A percentile compares a stretch with the other conserved stretches of the same genome.
Conservation (phyloP, 257 asterid species). For the Mentha longifolia region DNA sequence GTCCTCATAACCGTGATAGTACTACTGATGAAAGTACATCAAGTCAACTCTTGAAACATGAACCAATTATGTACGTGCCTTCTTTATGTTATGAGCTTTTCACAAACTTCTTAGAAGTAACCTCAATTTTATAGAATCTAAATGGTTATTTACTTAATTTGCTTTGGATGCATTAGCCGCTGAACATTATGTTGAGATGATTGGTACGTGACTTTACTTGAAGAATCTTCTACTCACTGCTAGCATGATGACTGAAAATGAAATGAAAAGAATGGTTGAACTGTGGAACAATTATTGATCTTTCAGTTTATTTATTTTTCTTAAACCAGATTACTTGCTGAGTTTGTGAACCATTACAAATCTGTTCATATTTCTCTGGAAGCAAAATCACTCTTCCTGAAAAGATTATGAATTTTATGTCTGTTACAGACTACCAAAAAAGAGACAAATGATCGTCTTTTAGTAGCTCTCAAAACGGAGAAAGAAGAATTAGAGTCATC, state of each 20-base stretch:
- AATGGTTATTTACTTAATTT: background rate
- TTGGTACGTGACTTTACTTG: conserved; percentile 11
- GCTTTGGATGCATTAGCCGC: conserved; percentile 6
- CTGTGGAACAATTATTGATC: conserved; percentile 18
- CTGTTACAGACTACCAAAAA: conserved; percentile 60
- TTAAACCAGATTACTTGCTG: conserved; percentile 11
- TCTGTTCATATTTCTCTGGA: conserved; percentile 13
- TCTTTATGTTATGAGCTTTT: background rate
- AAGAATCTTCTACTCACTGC: conserved; percentile 8
- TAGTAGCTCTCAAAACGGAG: conserved; percentile 66
- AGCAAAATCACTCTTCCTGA: conserved; percentile 23
- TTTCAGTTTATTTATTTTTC: conserved; percentile 19
- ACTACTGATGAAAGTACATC: conserved; percentile 6
- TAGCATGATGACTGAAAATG: conserved; percentile 23
- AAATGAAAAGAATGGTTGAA: background rate
- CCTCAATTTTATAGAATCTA: conserved; percentile 2
- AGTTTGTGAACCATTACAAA: conserved; percentile 3
- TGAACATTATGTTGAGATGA: background rate
- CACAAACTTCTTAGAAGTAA: background rate
- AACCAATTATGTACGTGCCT: background rate
- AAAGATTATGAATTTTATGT: conserved; percentile 22
- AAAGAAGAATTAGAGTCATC: conserved; percentile 77
- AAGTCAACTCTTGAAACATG: conserved; percentile 4
- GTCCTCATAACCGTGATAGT: conserved; percentile 6
- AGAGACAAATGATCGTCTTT: conserved; percentile 57